phyloP scores from a whole-genome alignment of 2,329 filamentous ascomycete genomes.

The Trichoderma sp. region DNA sequence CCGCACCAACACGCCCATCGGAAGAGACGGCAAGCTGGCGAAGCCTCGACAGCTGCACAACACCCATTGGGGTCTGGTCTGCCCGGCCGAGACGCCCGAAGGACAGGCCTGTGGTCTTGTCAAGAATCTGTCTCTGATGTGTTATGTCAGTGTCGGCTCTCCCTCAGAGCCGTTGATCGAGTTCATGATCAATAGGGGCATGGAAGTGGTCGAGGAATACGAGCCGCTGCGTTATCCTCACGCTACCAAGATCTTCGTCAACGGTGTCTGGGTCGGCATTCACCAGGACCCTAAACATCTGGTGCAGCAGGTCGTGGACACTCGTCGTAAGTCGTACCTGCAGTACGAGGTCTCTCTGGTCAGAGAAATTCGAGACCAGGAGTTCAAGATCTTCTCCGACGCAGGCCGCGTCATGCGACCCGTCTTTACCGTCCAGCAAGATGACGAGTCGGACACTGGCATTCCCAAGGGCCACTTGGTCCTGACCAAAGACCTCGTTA shows the following conservation, averaged over 20 bases:
- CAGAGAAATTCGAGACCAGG: slow-evolving; percentile 92
- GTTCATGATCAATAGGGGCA: slow-evolving; percentile 93
- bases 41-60: slow-evolving; percentile 98
- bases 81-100: slow-evolving; percentile 95
- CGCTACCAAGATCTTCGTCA: slow-evolving; percentile 97
- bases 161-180: slow-evolving; percentile 87
- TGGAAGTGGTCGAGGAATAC: slow-evolving; percentile 97
- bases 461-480: slow-evolving; percentile 69
- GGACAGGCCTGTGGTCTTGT: slow-evolving; percentile 97
- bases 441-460: slow-evolving; percentile 68
- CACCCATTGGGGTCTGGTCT: slow-evolving; percentile 97
- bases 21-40: slow-evolving; percentile 95
- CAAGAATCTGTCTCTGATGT: slow-evolving; percentile 98
- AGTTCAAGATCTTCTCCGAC: slow-evolving; percentile 98
- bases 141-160: slow-evolving; percentile 94
- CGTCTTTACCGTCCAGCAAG: slow-evolving; percentile 89
- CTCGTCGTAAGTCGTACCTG: slow-evolving; percentile 79
- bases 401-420: slow-evolving; percentile 93
- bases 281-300: slow-evolving; percentile 86
- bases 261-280: slow-evolving; percentile 96
- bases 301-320: slow-evolving; percentile 73
- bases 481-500: slow-evolving; percentile 78
- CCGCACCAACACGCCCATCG: slow-evolving; percentile 95
- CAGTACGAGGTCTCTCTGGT: slow-evolving; percentile 93
- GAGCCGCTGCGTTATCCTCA: slow-evolving; percentile 82